phyloP scores from a whole-genome alignment of 2,329 filamentous ascomycete species.

The Talaromyces funiculosus region DNA sequence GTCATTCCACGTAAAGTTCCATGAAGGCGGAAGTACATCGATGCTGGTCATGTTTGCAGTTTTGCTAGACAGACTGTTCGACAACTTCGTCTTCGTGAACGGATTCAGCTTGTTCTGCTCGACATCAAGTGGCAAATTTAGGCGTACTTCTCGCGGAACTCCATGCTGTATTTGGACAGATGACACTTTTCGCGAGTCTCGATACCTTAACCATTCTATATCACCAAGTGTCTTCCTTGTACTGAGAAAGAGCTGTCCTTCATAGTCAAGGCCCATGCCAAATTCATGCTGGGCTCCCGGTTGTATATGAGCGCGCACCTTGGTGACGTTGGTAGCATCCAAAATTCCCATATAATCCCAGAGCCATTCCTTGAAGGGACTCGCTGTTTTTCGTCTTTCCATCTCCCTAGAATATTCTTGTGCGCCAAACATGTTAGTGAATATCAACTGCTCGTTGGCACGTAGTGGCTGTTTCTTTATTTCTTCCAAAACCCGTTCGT shows the following conservation, averaged over 20 bases:
- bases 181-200: slow-evolving; percentile 33
- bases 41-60: slow-evolving; percentile 35
- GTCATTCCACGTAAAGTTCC: slow-evolving; percentile 37
- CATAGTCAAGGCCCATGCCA: slow-evolving; percentile 49
- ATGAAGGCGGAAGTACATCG: slow-evolving; percentile 39
- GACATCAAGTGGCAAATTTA: slow-evolving; percentile 36
- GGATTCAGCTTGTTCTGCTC: slow-evolving; percentile 27
- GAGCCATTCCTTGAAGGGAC: slow-evolving; percentile 34
- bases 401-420: slow-evolving; percentile 49
- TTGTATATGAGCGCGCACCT: slow-evolving; percentile 29
- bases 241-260: slow-evolving; percentile 47
- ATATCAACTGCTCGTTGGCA: slow-evolving; percentile 41
- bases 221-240: slow-evolving; percentile 36
- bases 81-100: slow-evolving; percentile 28
- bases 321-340: slow-evolving; percentile 32
- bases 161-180: slow-evolving; percentile 30
- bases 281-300: slow-evolving; percentile 43
- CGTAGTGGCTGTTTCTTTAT: slow-evolving; percentile 28
- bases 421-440: slow-evolving; percentile 49
- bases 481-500: slow-evolving; percentile 38
- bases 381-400: slow-evolving; percentile 31
- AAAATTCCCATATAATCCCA: slow-evolving; percentile 34
- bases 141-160: slow-evolving; percentile 33
- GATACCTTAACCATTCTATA: slow-evolving; percentile 38
- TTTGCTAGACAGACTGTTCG: slow-evolving; percentile 22